Conservation (phyloP, 371 early-diverging fungal genomes). For the Mortierella sp. region DNA sequence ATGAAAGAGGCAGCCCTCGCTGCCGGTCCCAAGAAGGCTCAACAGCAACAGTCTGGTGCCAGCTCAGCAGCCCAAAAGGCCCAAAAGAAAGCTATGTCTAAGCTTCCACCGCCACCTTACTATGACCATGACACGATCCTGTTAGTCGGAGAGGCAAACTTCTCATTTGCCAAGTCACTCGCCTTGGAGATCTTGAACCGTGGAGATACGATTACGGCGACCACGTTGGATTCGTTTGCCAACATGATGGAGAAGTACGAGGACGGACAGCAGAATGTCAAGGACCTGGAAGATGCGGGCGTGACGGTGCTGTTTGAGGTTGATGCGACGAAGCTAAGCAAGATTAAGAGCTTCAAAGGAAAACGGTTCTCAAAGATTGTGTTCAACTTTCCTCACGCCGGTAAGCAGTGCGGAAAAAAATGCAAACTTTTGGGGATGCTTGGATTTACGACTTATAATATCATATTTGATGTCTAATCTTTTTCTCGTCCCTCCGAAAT, state of each 20-base stretch:
- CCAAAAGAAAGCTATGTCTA: slow-evolving; percentile 39
- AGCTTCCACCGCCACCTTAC: slow-evolving; percentile 58
- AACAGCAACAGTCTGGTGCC: slow-evolving; percentile 10
- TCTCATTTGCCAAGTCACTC: slow-evolving; percentile 84
- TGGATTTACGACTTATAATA: not conserved
- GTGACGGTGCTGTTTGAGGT: slow-evolving; percentile 81
- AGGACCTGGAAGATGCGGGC: slow-evolving; percentile 66
- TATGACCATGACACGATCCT: slow-evolving; percentile 64
- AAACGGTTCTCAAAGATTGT: slow-evolving; percentile 81
- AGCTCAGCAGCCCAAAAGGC: slow-evolving; percentile 22
- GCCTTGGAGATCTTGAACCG: slow-evolving; percentile 63
- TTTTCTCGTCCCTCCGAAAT: not conserved
- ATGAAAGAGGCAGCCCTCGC: slow-evolving; percentile 41
- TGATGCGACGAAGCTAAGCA: slow-evolving; percentile 83
- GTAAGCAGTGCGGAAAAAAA: slow-evolving; percentile 49
- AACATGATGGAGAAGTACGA: slow-evolving; percentile 80
- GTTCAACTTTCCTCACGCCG: slow-evolving; percentile 97
- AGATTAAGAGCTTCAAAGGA: slow-evolving; percentile 64
- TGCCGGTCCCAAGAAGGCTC: slow-evolving; percentile 28
- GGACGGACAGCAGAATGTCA: slow-evolving; percentile 74
- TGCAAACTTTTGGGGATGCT: not conserved
- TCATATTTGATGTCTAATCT: not conserved
- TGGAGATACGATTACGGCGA: slow-evolving; percentile 76
- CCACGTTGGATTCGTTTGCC: slow-evolving; percentile 80
- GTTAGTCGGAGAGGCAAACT: slow-evolving; percentile 87